Evolutionary conservation across 176 grass and related monocot species (phyloP).

Genomic region (Oryza australiensis): DNA sequence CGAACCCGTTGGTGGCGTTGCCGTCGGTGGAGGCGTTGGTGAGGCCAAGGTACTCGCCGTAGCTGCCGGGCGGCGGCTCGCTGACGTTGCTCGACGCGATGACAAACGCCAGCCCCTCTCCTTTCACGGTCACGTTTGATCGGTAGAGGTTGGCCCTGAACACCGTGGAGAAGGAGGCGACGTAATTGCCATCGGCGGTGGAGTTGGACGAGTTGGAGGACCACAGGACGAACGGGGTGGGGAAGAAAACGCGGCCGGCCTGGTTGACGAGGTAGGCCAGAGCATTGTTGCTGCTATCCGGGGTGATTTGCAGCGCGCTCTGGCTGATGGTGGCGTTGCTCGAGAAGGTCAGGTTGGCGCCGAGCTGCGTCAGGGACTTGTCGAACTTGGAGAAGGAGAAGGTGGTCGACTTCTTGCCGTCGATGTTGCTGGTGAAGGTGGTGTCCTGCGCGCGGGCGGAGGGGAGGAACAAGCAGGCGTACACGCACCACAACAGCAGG

Average conservation of each 20-base stretch:
- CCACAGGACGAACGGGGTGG: conserved; percentile 49
- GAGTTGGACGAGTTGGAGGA: not conserved
- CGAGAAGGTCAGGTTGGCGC: conserved; percentile 26
- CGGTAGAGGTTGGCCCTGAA: conserved; percentile 67
- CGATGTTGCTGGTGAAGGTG: conserved; percentile 9
- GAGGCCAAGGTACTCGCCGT: conserved; percentile 58
- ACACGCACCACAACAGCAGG: conserved; percentile 30
- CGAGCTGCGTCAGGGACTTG: accelerated
- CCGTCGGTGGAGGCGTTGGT: conserved; percentile 71
- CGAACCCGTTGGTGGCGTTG: conserved; percentile 50
- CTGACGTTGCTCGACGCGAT: conserved; percentile 34
- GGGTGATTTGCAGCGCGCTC: conserved; percentile 74
- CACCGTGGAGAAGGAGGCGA: conserved; percentile 81
- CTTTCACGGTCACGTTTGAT: not conserved
- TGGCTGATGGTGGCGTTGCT: conserved; percentile 9
- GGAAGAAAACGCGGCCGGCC: conserved; percentile 56
- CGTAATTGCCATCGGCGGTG: not conserved
- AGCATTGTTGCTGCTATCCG: conserved; percentile 16
- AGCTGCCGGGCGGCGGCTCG: conserved; percentile 26
- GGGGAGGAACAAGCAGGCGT: conserved; percentile 24
- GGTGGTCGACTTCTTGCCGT: conserved; percentile 4
- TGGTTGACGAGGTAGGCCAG: conserved; percentile 21
- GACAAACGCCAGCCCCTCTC: conserved; percentile 79
- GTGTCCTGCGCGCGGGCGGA: conserved; percentile 17
- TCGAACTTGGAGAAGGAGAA: conserved; percentile 56